phyloP scores from a whole-genome alignment of 805 yeast genomes.

The Pichia occidentalis region DNA sequence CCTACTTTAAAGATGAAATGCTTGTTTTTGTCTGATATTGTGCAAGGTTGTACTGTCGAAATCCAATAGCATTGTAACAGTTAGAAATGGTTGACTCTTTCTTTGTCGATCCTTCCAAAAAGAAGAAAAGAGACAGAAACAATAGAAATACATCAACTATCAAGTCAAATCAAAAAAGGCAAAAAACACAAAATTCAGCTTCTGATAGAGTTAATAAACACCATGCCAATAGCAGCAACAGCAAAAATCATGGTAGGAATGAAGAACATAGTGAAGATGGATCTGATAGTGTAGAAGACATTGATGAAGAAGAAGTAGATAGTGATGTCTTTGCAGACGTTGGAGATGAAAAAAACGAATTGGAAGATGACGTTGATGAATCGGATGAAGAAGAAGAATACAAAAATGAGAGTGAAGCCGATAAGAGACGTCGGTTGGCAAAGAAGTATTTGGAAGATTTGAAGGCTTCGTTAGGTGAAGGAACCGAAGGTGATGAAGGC shows the following conservation, averaged over 20 bases:
- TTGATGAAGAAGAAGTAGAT: slow-evolving; percentile 34
- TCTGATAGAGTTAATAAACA: too few species aligned
- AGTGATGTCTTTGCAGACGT: slow-evolving; percentile 26
- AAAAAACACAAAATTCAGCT: slow-evolving; percentile 13
- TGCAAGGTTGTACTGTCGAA: too few species aligned
- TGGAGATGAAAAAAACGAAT: slow-evolving; percentile 20
- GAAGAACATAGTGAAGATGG: slow-evolving; percentile 40
- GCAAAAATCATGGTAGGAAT: slow-evolving; percentile 15
- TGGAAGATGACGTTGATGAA: slow-evolving; percentile 32
- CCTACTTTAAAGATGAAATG: too few species aligned
- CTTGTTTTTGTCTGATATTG: too few species aligned
- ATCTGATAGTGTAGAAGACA: slow-evolving; percentile 26
- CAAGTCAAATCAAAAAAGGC: slow-evolving; percentile 14
- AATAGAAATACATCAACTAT: slow-evolving; percentile 22
- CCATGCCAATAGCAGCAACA: slow-evolving; percentile 10
- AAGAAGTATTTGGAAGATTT: slow-evolving; percentile 83
- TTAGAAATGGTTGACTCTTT: slow-evolving; percentile 52
- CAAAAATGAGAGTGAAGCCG: slow-evolving; percentile 76
- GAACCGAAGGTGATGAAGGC: slow-evolving; percentile 10
- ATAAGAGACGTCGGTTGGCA: slow-evolving; percentile 88
- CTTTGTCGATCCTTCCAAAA: slow-evolving; percentile 53
- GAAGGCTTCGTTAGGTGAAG: slow-evolving; percentile 40
- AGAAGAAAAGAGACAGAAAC: slow-evolving; percentile 38
- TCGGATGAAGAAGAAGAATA: slow-evolving; percentile 67
- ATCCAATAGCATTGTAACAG: too few species aligned